phyloP scores from a whole-genome alignment of 202 grass and related monocot species.

The Zoysia matrella region DNA sequence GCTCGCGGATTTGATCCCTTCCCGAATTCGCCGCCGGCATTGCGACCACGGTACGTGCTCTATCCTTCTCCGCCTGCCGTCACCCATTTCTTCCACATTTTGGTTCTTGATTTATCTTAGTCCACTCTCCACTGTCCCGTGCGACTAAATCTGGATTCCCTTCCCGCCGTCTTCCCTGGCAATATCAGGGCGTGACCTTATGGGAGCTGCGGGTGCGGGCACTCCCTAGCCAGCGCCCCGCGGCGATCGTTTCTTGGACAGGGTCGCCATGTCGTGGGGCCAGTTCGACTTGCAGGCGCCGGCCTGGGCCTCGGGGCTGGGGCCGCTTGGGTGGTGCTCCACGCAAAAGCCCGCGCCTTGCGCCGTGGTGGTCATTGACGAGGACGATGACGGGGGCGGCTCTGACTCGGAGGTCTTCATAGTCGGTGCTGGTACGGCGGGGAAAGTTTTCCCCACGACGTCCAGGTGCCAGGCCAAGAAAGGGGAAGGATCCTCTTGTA shows the following conservation, averaged over 20 bases:
- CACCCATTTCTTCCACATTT: slow-evolving; percentile 33
- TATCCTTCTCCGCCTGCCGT: not conserved
- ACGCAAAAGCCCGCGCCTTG: slow-evolving; percentile 3
- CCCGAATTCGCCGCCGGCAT: not conserved
- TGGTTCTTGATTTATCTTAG: slow-evolving; percentile 32
- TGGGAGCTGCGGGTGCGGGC: not conserved
- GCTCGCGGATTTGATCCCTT: not conserved
- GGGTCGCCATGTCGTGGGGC: slow-evolving; percentile 47
- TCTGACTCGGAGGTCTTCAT: slow-evolving; percentile 42
- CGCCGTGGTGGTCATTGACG: slow-evolving; percentile 63
- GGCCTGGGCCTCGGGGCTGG: not conserved
- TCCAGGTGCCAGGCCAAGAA: slow-evolving; percentile 42
- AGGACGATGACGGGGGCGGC: slow-evolving; percentile 23
- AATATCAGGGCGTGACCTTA: slow-evolving; percentile 27
- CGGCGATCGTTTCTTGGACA: not conserved
- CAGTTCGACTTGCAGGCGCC: not conserved
- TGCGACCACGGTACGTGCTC: not conserved
- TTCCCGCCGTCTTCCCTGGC: slow-evolving; percentile 1
- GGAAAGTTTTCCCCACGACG: slow-evolving; percentile 20
- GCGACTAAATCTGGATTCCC: not conserved
- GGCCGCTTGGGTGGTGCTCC: slow-evolving; percentile 24
- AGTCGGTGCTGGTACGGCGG: not conserved
- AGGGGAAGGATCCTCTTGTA: slow-evolving; percentile 37
- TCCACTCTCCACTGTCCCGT: not conserved
- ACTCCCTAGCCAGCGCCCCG: slow-evolving; percentile 30